Percentiles rank a stretch among this genome's conserved stretches.
Conservation (phyloP, 805 yeast species). For the Saccharomyces cerevisiae region DNA sequence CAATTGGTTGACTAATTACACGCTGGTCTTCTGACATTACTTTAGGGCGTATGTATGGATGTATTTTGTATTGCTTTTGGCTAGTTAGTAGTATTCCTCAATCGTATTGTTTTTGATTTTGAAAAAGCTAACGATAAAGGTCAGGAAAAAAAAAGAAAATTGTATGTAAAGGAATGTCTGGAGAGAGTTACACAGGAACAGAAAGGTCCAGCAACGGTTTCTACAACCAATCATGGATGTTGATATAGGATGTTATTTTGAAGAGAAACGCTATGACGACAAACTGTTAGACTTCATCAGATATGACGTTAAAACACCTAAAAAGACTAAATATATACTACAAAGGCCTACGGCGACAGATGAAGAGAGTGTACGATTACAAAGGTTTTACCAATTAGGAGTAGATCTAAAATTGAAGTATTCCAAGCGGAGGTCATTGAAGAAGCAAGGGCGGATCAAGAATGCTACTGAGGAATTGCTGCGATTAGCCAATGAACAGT, state of each 20-base stretch:
- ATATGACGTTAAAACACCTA: neutral
- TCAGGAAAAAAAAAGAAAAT: neutral
- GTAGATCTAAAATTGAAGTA: slow-evolving; percentile 4
- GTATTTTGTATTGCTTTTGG: neutral
- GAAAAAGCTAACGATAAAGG: neutral
- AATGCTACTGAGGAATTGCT: slow-evolving; percentile 8
- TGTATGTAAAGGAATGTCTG: too few relatives aligned
- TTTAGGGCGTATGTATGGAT: neutral
- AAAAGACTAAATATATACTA: neutral
- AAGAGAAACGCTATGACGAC: slow-evolving; percentile 8
- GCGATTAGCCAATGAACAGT: slow-evolving; percentile 32
- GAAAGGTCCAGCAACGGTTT: neutral
- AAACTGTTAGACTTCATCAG: slow-evolving; percentile 10
- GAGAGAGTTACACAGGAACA: neutral
- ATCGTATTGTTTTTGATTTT: neutral
- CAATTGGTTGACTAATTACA: slow-evolving; percentile 16
- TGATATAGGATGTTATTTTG: slow-evolving; percentile 9
- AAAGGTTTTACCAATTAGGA: neutral
- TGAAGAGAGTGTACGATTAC: neutral
- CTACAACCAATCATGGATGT: neutral
- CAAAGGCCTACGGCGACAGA: neutral
- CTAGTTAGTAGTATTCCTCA: neutral
- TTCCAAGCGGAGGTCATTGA: slow-evolving; percentile 1
- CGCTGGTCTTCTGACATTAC: slow-evolving; percentile 7
- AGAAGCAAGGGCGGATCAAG: neutral